Evolutionary conservation across 2,329 filamentous ascomycete genomes (phyloP).

Genomic region (Periconia sp.): DNA sequence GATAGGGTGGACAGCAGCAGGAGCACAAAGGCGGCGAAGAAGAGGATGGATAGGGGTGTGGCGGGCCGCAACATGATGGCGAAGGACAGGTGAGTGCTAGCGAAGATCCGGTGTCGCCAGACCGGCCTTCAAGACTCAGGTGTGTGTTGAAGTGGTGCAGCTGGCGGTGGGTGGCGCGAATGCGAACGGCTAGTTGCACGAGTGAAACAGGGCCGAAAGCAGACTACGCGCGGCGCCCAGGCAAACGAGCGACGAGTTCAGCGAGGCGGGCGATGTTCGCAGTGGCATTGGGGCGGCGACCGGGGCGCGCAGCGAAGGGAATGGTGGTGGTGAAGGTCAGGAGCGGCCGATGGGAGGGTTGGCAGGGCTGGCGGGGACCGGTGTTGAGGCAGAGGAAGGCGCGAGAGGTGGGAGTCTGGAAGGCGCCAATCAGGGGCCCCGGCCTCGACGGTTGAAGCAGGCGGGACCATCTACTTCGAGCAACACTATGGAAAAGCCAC

Average conservation of each 20-base stretch:
- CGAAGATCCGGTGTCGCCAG: constrained; percentile 35
- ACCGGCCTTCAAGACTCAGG: constrained; percentile 33
- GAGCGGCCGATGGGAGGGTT: constrained; percentile 20
- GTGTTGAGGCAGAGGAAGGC: too few species aligned
- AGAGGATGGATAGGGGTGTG: constrained; percentile 85
- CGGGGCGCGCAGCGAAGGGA: constrained; percentile 10
- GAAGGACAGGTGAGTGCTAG: constrained; percentile 23
- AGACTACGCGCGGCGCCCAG: constrained; percentile 27
- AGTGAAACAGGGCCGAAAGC: constrained; percentile 28
- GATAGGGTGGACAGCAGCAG: constrained; percentile 89
- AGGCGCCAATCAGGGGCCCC: too few species aligned
- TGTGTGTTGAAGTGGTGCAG: constrained; percentile 16
- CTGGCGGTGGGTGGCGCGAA: constrained; percentile 16
- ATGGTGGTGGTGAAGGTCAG: constrained; percentile 11
- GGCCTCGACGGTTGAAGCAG: too few species aligned
- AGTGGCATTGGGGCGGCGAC: constrained; percentile 31
- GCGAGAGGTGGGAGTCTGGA: too few species aligned
- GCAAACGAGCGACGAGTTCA: constrained; percentile 40
- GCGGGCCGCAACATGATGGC: constrained; percentile 84
- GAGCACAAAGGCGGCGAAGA: constrained; percentile 83
- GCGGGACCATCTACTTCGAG: too few species aligned
- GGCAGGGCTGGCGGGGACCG: constrained; percentile 5
- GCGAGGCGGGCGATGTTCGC: constrained; percentile 32
- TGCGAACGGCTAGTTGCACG: constrained; percentile 19
- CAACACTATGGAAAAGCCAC: too few species aligned